Evolutionary conservation across 2,329 filamentous ascomycete genomes (phyloP).

Genomic region (Venturia nashicola): DNA sequence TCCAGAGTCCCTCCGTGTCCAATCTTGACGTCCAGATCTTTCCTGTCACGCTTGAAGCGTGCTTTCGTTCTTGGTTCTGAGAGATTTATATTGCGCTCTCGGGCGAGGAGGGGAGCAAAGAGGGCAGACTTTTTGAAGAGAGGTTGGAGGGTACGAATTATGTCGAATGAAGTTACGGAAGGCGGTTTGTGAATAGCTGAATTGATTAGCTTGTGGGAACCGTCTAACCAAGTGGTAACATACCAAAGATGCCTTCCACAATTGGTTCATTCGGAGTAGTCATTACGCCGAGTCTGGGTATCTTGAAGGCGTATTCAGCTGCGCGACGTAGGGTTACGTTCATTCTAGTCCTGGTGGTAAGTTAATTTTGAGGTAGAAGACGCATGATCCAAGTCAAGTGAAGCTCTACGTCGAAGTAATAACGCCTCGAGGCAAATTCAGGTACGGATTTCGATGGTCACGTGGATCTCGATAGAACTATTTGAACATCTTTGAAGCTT

Average conservation of each 20-base stretch:
- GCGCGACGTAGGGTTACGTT: background rate
- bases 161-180: constrained; percentile 76
- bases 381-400: too few relatives aligned
- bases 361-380: too few relatives aligned
- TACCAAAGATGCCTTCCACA: background rate
- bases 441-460: background rate
- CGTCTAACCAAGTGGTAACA: background rate
- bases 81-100: constrained; percentile 44
- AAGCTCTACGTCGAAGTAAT: too few relatives aligned
- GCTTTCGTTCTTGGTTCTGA: constrained; percentile 48
- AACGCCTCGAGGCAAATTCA: background rate
- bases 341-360: background rate
- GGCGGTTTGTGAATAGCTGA: constrained; percentile 86
- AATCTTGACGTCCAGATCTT: constrained; percentile 68
- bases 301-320: background rate
- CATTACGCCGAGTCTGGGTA: background rate
- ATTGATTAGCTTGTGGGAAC: background rate
- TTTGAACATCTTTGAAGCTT: too few relatives aligned
- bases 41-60: constrained; percentile 44
- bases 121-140: constrained; percentile 70
- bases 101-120: constrained; percentile 66
- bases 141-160: constrained; percentile 75
- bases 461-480: background rate
- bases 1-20: constrained; percentile 94
- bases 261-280: background rate